Evolutionary conservation across 2,329 filamentous ascomycete species (phyloP), one percentile per base, ranked within the genome.

Genomic region (Fusarium redolens): DNA sequence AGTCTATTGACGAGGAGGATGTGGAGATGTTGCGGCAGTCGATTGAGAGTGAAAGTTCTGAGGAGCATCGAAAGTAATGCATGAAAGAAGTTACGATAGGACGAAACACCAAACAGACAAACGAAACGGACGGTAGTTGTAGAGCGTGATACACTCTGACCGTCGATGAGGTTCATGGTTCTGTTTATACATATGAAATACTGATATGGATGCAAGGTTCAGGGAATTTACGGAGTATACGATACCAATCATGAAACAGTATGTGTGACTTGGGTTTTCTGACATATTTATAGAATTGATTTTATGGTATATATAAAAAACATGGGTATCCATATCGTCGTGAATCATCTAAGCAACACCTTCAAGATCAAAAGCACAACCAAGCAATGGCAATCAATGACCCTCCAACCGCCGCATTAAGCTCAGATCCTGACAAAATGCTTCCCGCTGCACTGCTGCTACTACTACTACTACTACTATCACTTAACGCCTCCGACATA

Each of bases 1-100:
- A 61, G 33, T 69, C 67, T 1, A 52, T 59, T 5, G 75, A 75
- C 20, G 75, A 75, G 20, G 63, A 75, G 9, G 64, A 63, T 15
- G 8, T 67, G 17, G 71, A 74, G 13, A 33, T 72, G 41, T 28
- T 60, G 30, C 58, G 50, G 5, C 28, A 48, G 6, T 69, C 66
- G 3, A 43, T 18, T 2, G 66, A 59, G 25, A 50, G 12, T 9
- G 50, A 44, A 37, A 45, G 41, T 13, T 69, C 71, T 11, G 41
- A 35, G 6, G 72, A 58, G n/a, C 60, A 73, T 37, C 38, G 43
- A 33, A 45, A 52, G 22, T 58, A 37, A 59, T 13, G 15, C 4
- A 50, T 18, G 0, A 13, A 20, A 18, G 18, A 11, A 18, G 5
- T 8, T 50, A 4, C 4, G 5, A 5, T 5, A 0, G 20, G 18